phyloP scores from a whole-genome alignment of 352 stramenopile genomes.

The Phytophthora vignae region DNA sequence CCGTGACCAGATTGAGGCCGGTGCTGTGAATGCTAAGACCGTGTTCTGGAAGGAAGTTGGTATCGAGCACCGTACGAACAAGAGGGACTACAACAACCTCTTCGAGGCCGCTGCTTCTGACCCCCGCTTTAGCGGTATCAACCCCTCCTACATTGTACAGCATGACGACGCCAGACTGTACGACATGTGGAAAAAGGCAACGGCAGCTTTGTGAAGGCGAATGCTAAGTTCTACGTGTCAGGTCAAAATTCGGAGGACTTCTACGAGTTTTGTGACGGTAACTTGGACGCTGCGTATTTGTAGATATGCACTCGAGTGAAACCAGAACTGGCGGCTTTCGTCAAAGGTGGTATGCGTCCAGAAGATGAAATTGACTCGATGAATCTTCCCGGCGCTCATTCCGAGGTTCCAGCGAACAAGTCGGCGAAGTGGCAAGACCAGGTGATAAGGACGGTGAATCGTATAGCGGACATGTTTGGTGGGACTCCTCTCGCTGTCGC shows the following conservation, averaged over 20 bases:
- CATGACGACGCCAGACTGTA: neutral
- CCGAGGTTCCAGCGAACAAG: neutral
- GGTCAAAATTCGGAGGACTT: neutral
- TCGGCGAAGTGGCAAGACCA: neutral
- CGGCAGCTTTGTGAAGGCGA: slow-evolving; percentile 1
- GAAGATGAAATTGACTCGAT: neutral
- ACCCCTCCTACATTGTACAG: neutral
- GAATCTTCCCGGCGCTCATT: neutral
- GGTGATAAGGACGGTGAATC: neutral
- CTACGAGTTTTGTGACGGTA: slow-evolving; percentile 1
- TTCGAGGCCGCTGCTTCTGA: neutral
- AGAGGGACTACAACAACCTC: neutral
- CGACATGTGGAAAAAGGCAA: neutral
- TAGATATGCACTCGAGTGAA: neutral
- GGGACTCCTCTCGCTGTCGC: neutral
- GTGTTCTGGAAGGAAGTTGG: slow-evolving; percentile 1
- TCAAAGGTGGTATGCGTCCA: neutral
- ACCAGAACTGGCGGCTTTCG: neutral
- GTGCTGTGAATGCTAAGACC: neutral
- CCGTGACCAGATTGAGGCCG: neutral
- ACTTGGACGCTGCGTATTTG: slow-evolving; percentile 1
- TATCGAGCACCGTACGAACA: neutral
- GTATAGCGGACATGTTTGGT: neutral
- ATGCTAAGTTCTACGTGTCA: neutral
- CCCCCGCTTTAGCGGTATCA: neutral